Base-by-base conservation (phyloP, 1,284 basidiomycete genomes). In the Termitomyces sp. region DNA sequence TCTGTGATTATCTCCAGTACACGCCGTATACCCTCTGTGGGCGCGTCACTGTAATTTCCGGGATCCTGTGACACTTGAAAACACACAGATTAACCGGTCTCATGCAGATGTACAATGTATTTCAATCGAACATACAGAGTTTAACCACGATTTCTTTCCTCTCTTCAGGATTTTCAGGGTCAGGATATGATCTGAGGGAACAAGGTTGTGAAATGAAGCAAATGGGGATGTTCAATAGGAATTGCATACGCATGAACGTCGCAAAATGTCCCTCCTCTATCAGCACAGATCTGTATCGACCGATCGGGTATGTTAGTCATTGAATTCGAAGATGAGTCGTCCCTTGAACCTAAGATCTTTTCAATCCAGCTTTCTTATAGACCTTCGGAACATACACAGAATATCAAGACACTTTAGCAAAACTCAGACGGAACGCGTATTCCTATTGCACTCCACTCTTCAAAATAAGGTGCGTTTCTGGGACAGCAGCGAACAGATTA, bases 11-110 rank as follows among this genome's bases (percentile, higher is more conserved):
- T 79, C 72, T 98, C 92, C 2, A 98, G 73, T 2, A 98, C 83
- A n/a, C 96, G 81, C 5, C 96, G 78, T 56, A 98, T 93, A 0
- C 94, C 96, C 70, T 96, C 94, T 0, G 92, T 95, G 0, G 96
- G 96, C 0, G 96, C 96, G 73, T 98, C 96, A 4, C 74, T 70
- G 71, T 99, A 99, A 68, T 97, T 96, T 24, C 73, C 75, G 0
- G 88, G 84, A 71, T 92, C 92, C 68, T 92, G 88, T 0, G 92
- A 94, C 43, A 95, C 90, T 92, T 64, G 12, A 34, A 40, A 36
- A 4, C n/a, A 41, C 15, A 12, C n/a, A 13, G 9, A 38, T 43
- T 13, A 54, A 53, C 42, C 31, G 46, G 52, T 44, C 17, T 26
- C 21, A 30, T 2, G 17, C 26, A 24, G 15, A 24, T 4, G 21